phyloP scores from a whole-genome alignment of 148 eudicot species.

The Hydrangea macrophylla region DNA sequence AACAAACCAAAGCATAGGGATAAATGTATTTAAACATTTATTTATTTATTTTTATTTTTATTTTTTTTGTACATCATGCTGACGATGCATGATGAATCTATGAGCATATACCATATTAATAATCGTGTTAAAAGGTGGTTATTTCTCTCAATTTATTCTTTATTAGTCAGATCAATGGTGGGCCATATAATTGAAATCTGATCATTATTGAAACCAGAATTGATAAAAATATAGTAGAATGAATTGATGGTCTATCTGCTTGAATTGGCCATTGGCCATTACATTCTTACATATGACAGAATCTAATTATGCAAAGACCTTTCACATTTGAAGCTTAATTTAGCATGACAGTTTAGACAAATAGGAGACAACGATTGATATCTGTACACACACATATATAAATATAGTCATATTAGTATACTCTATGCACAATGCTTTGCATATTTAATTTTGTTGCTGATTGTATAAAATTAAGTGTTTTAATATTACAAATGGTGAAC shows the following conservation, averaged over 20 bases:
- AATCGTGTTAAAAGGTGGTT: neutral
- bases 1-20: too few relatives aligned
- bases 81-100: neutral
- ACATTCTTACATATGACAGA: constrained; percentile 12
- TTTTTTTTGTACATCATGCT: too few relatives aligned
- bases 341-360: neutral
- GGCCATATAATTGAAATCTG: neutral
- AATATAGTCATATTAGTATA: too few relatives aligned
- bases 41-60: neutral
- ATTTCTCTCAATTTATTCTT: neutral
- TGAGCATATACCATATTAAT: neutral
- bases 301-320: constrained; percentile 15
- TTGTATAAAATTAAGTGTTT: neutral
- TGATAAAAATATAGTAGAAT: neutral
- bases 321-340: constrained; percentile 28
- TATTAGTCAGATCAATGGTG: constrained; percentile 8
- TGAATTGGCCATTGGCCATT: constrained; percentile 25
- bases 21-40: too few relatives aligned
- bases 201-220: constrained; percentile 1
- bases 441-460: neutral
- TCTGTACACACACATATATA: neutral
- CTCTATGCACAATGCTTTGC: too few relatives aligned
- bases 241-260: constrained; percentile 3
- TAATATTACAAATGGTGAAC: constrained; percentile 11
- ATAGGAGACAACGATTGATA: neutral